phyloP scores from a whole-genome alignment of 495 filamentous ascomycete genomes.

The Daldinia childiae region DNA sequence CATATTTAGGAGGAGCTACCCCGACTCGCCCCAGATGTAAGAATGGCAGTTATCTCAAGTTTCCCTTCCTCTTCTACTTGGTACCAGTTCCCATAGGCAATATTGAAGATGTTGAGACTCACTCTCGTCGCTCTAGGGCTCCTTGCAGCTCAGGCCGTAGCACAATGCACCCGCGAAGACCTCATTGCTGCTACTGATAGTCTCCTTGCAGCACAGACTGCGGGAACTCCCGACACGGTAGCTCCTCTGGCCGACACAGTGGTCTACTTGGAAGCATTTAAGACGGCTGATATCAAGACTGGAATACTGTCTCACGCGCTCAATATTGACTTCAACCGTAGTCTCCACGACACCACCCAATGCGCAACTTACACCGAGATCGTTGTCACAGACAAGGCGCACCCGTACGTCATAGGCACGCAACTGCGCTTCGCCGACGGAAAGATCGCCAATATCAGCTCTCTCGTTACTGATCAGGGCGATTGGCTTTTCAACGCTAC shows the following conservation, averaged over 20 bases:
- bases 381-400: slow-evolving; percentile 52
- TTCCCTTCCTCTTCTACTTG: slow-evolving; percentile 4
- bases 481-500: slow-evolving; percentile 64
- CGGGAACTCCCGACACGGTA: slow-evolving; percentile 48
- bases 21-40: slow-evolving; percentile 28
- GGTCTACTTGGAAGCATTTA: slow-evolving; percentile 56
- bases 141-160: slow-evolving; percentile 31
- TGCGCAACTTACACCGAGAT: slow-evolving; percentile 65
- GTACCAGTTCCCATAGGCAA: slow-evolving; percentile 4
- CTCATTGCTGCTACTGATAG: slow-evolving; percentile 53
- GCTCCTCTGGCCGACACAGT: slow-evolving; percentile 41
- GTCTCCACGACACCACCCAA: slow-evolving; percentile 56
- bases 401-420: slow-evolving; percentile 61
- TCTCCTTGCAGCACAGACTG: slow-evolving; percentile 57
- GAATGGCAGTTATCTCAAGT: neutral
- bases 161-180: slow-evolving; percentile 52
- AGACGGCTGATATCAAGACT: slow-evolving; percentile 47
- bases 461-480: slow-evolving; percentile 53
- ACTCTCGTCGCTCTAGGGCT: slow-evolving; percentile 34
- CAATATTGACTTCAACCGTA: slow-evolving; percentile 59
- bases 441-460: slow-evolving; percentile 52
- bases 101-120: slow-evolving; percentile 40
- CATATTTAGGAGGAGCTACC: slow-evolving; percentile 30
- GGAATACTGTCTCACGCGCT: slow-evolving; percentile 55
- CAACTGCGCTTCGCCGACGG: slow-evolving; percentile 53